Evolutionary conservation across 1,284 basidiomycete genomes (phyloP).

Genomic region (Ustanciosporium gigantosporum): DNA sequence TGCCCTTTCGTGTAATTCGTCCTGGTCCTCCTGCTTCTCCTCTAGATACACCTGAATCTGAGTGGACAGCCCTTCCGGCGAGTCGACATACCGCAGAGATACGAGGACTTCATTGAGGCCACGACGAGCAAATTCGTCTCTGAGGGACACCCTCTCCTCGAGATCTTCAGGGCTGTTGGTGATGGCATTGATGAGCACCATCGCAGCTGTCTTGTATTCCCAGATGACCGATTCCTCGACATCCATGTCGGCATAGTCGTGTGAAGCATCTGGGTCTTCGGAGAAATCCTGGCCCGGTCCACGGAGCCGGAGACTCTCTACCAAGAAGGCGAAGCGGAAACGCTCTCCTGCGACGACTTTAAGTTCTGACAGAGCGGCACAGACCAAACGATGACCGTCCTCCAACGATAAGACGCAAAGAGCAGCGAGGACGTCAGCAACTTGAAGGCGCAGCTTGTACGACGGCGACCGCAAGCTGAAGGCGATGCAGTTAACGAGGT

Average conservation of each 20-base stretch:
- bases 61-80: slow-evolving; percentile 73
- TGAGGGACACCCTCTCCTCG: slow-evolving; percentile 75
- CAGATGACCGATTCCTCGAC: slow-evolving; percentile 64
- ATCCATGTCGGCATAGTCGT: slow-evolving; percentile 55
- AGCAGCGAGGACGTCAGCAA: slow-evolving; percentile 79
- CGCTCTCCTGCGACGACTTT: slow-evolving; percentile 72
- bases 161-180: slow-evolving; percentile 75
- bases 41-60: slow-evolving; percentile 82
- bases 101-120: slow-evolving; percentile 81
- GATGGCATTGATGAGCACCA: slow-evolving; percentile 77
- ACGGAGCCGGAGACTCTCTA: slow-evolving; percentile 69
- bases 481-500: slow-evolving; percentile 73
- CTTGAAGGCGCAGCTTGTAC: slow-evolving; percentile 72
- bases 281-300: slow-evolving; percentile 61
- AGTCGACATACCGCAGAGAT: slow-evolving; percentile 74
- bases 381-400: slow-evolving; percentile 74
- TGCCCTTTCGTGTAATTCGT: slow-evolving; percentile 67
- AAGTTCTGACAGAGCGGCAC: slow-evolving; percentile 79
- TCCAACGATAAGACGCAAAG: slow-evolving; percentile 75
- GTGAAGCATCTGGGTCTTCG: slow-evolving; percentile 62
- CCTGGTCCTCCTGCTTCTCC: slow-evolving; percentile 85
- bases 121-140: slow-evolving; percentile 78
- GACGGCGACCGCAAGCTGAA: slow-evolving; percentile 70
- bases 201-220: slow-evolving; percentile 77
- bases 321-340: slow-evolving; percentile 78